A percentile compares a stretch with the other conserved stretches of the same genome.
These are phyloP conservation scores for Periconia digitata DNA, from an alignment of 2,329 filamentous ascomycete genomes.

Conservation along the genomic window DNA sequence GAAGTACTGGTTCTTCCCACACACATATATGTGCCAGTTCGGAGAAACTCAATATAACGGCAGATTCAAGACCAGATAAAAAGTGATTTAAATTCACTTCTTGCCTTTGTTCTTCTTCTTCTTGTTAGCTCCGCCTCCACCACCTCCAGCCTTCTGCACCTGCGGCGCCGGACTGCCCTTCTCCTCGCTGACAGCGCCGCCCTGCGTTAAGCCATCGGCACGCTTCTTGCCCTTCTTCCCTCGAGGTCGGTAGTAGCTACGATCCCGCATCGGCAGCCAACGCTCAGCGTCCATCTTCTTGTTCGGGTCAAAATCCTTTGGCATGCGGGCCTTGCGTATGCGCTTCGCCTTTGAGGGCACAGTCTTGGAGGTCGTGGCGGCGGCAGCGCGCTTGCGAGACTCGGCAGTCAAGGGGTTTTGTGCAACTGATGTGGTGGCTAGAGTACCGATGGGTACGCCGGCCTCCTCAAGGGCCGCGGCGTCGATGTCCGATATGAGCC, in stretches of 20 bases:
- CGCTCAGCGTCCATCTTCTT: conserved; percentile 87
- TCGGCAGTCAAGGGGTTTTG: conserved; percentile 13
- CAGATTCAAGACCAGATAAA: too few species aligned
- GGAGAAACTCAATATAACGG: too few species aligned
- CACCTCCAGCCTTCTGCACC: conserved; percentile 38
- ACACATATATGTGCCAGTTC: too few species aligned
- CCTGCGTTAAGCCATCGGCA: conserved; percentile 71
- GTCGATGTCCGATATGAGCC: conserved; percentile 63
- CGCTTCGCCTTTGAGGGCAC: conserved; percentile 59
- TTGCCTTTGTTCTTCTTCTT: conserved; percentile 42
- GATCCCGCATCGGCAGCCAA: conserved; percentile 88
- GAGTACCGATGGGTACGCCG: conserved; percentile 59
- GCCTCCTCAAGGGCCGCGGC: conserved; percentile 63
- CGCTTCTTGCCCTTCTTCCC: conserved; percentile 90
- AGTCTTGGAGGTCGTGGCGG: conserved; percentile 42
- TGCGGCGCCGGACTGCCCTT: conserved; percentile 29
- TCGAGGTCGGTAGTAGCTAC: conserved; percentile 86
- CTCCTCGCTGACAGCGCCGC: conserved; percentile 76
- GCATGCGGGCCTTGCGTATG: conserved; percentile 62
- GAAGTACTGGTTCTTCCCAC: too few species aligned
- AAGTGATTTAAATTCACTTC: too few species aligned
- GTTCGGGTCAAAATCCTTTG: conserved; percentile 72
- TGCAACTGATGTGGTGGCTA: conserved; percentile 36
- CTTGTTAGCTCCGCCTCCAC: conserved; percentile 27
- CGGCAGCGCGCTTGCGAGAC: conserved; percentile 41